Evolutionary conservation across 352 stramenopile genomes (phyloP).

Genomic region (Phytophthora niederhauseri): DNA sequence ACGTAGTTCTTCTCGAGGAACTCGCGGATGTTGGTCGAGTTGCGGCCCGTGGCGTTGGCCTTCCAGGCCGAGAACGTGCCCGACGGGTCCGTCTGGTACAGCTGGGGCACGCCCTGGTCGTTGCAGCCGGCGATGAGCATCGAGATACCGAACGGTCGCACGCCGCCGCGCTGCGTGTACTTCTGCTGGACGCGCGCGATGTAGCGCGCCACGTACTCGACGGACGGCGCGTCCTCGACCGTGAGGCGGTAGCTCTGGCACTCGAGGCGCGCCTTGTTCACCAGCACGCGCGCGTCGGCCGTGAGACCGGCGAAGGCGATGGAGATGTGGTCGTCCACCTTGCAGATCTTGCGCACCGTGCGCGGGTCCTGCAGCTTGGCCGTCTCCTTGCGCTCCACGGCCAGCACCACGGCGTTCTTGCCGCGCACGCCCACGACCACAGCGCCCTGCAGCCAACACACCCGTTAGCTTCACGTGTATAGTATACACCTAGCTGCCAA

Average conservation of each 20-base stretch:
- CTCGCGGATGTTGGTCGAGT: constrained; percentile 97
- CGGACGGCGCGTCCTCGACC: constrained; percentile 92
- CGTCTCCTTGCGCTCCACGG: constrained; percentile 91
- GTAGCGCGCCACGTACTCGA: constrained; percentile 98
- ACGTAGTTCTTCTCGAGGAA: constrained; percentile 99
- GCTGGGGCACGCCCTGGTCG: constrained; percentile 90
- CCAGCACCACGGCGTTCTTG: constrained; percentile 96
- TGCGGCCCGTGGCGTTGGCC: constrained; percentile 97
- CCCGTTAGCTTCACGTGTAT: too few species aligned
- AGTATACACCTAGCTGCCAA: too few species aligned
- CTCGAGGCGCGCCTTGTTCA: constrained; percentile 98
- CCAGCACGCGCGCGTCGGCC: constrained; percentile 97
- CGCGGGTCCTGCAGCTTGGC: constrained; percentile 96
- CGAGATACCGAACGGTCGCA: constrained; percentile 98
- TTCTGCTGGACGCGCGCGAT: constrained; percentile 98
- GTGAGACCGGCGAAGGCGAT: constrained; percentile 99
- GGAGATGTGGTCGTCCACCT: constrained; percentile 98
- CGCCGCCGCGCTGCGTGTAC: constrained; percentile 98
- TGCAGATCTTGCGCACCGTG: constrained; percentile 99
- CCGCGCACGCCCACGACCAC: constrained; percentile 97
- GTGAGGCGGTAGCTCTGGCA: constrained; percentile 99
- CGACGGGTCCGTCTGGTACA: constrained; percentile 99
- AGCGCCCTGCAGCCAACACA: constrained; percentile 89
- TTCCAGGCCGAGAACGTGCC: constrained; percentile 99
- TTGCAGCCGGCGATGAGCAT: constrained; percentile 97